Conservation (phyloP, 2,329 filamentous ascomycete species). For the Fusarium sarcochroum region DNA sequence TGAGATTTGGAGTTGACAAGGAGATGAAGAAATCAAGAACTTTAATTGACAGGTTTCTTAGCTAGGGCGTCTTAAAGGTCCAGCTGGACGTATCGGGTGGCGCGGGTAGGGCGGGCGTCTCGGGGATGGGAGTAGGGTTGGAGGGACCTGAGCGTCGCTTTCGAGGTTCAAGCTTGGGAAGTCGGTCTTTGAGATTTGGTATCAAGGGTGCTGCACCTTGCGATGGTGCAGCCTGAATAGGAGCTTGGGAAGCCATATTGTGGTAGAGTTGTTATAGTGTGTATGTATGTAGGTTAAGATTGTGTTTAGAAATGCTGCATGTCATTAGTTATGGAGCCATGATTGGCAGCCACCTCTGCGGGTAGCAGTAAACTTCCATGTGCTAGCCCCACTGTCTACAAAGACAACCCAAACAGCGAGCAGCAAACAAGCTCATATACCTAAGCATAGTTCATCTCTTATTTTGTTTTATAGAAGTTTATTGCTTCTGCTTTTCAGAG, state of each 20-base stretch:
- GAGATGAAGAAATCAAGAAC: no score
- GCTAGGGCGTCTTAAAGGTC: no score
- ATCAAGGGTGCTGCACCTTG: slow-evolving; percentile 42
- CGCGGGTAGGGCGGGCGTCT: slow-evolving; percentile 79
- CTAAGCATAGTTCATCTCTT: neutral
- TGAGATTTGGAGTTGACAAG: no score
- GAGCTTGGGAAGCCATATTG: slow-evolving; percentile 47
- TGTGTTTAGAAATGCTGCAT: slow-evolving; percentile 20
- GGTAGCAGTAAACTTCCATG: slow-evolving; percentile 12
- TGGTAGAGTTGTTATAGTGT: slow-evolving; percentile 18
- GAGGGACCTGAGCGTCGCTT: slow-evolving; percentile 65
- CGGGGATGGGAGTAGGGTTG: slow-evolving; percentile 76
- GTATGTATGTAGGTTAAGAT: slow-evolving; percentile 20
- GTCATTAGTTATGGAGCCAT: slow-evolving; percentile 28
- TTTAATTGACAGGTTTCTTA: no score
- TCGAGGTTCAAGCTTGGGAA: slow-evolving; percentile 78
- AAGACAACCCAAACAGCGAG: slow-evolving; percentile 7
- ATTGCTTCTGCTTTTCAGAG: neutral
- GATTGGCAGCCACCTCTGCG: slow-evolving; percentile 26
- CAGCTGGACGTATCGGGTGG: slow-evolving; percentile 73
- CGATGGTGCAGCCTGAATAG: slow-evolving; percentile 25
- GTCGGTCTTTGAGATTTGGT: slow-evolving; percentile 62
- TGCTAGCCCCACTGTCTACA: slow-evolving; percentile 19
- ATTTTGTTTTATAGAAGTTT: neutral
- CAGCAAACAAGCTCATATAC: slow-evolving; percentile 9